These are phyloP conservation scores for Hypoxylon sp. DNA, from an alignment of 2,329 filamentous ascomycete genomes.

Conservation along the genomic window DNA sequence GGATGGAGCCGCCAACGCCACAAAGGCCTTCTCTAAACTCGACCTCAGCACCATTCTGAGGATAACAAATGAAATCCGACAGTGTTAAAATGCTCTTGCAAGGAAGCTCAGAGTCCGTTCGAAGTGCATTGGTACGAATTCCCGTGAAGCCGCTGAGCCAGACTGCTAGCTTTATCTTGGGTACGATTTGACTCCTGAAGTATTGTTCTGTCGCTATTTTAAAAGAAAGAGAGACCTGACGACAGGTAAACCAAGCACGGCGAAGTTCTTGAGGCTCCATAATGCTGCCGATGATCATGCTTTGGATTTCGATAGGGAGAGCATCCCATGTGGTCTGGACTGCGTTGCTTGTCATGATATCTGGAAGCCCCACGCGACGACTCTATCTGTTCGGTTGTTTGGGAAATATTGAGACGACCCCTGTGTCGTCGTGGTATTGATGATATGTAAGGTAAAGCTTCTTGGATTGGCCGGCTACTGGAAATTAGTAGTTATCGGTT, in stretches of 20 bases:
- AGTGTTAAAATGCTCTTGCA: background rate
- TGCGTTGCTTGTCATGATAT: background rate
- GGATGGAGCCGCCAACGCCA: too few relatives aligned
- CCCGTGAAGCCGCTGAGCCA: background rate
- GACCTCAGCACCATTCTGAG: background rate
- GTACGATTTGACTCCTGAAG: background rate
- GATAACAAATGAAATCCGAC: background rate
- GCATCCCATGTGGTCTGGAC: background rate
- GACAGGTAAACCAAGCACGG: constrained; percentile 18
- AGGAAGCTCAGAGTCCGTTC: background rate
- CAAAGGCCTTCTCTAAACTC: background rate
- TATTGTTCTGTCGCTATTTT: constrained; percentile 4
- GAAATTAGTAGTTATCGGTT: background rate
- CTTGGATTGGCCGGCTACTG: background rate
- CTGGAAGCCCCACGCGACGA: background rate
- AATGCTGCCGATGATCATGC: constrained; percentile 4
- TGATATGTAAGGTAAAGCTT: background rate
- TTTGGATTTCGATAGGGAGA: constrained; percentile 15
- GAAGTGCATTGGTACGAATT: background rate
- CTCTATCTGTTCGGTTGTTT: background rate
- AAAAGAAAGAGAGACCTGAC: constrained; percentile 11
- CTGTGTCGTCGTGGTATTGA: background rate
- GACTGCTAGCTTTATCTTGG: background rate
- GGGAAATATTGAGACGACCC: background rate
- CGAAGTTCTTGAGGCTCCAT: constrained; percentile 12